Base-by-base conservation (phyloP, 192 early-diverging fungal genomes). In the Pilaira anomala region DNA sequence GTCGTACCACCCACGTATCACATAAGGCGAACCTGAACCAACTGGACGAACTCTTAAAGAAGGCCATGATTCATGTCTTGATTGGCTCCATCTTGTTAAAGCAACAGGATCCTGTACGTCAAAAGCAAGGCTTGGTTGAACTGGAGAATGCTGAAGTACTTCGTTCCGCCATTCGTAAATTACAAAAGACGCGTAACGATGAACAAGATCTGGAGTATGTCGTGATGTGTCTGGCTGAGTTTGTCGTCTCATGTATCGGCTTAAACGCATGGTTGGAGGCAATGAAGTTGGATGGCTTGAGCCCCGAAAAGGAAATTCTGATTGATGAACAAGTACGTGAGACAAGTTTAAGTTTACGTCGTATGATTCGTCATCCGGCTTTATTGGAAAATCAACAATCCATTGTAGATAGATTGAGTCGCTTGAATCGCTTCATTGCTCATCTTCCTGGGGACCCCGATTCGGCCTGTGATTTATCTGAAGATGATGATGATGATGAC, bases 211-310 rank as follows among this genome's bases (percentile, higher is more conserved):
- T 67, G 11, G 66, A 60, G 44, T 39, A 49, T 46, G 51, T 48
- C 18, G 48, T 53, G 9, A 60, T 60, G 45, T 25, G 29, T 3
- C 18, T 67, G 6, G 68, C 62, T 4, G 68, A 71, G n/a, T 71
- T 71, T 52, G 68, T 71, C 7, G 55, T 65, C 16, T 40, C 39
- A 2, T 45, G 65, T 7, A 41, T 58, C 14, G 62, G 62, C 3
- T 55, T 71, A 4, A 53, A 65, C 22, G 53, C 62, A 1, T 71
- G 68, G 68, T 52, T 71, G 26, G 48, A 60, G 22, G 30, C 57
- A 6, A 33, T 55, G 62, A 54, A 53, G 21, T 19, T 55, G 29
- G 18, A 33, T 5, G 28, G 30, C 19, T 1, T 19, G 7, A 11
- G 3, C 6, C 18, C 26, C 14, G 46, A 62, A 24, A 62, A 49